Evolutionary conservation across 2,329 filamentous ascomycete species (phyloP), one percentile per base, ranked within the genome.

Genomic region (Cadophora luteo-olivacea): DNA sequence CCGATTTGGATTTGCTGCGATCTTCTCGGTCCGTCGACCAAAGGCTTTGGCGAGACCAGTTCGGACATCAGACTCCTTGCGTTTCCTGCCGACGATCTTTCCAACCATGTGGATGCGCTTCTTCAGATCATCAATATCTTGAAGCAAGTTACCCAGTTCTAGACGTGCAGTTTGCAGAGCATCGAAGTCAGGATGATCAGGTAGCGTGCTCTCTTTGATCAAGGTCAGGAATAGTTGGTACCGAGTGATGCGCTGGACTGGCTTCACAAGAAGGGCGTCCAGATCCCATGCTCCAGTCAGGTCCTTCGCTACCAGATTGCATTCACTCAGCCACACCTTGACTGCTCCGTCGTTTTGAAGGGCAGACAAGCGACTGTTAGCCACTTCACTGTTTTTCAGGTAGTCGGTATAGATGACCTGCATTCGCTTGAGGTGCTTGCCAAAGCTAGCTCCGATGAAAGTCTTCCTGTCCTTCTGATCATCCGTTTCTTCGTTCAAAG

Each of bases 201-300:
- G 80, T 0, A 92, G 91, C 0, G 95, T 98, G 67, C 91, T 87
- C 71, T 94, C 89, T 29, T 97, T 84, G 12, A 99, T 84, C 67
- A 94, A 90, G 41, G 89, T 88, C 55, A 99, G 87, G 51, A 99
- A 84, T 57, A 97, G 89, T 3, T 94, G 94, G 77, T 98, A 99
- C 77, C 97, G 97, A 41, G 95, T 90, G 70, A 98, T 91, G 60
- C 96, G 89, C 80, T 99, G 96, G 79, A 97, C 94, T 1, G 96
- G 96, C 80, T 99, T 99, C 77, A 99, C 95, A 24, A 99, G 86
- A n/a, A 99, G 84, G 0, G 96, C 97, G 79, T 97, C 94, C 69
- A 99, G 81, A 79, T 97, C 92, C 96, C 96, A 99, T 0, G 96
- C 95, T 32, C 90, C 89, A 0, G 96, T 99, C 71, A 99, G 86